Evolutionary conservation across 176 grass and related monocot species (phyloP).

Genomic region (Cymbopogon citratus): DNA sequence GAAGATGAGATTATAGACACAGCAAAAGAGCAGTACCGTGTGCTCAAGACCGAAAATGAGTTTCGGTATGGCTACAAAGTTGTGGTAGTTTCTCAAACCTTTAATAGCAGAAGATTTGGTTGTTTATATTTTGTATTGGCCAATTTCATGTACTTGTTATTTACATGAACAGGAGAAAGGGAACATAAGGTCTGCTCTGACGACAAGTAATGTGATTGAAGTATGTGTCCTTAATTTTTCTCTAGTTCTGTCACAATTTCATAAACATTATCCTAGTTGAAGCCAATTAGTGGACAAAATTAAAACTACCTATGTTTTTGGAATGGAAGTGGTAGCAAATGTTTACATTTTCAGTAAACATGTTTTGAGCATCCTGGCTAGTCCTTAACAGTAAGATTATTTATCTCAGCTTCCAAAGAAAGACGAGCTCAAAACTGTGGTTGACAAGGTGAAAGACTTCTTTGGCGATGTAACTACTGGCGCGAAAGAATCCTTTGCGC

Average conservation of each 20-base stretch:
- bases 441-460: conserved; percentile 93
- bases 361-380: not conserved
- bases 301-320: not conserved
- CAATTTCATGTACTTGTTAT: not conserved
- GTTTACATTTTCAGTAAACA: not conserved
- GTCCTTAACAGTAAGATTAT: conserved; percentile 10
- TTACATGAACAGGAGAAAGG: conserved; percentile 67
- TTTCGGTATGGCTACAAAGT: conserved; percentile 95
- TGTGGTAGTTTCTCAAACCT: conserved; percentile 50
- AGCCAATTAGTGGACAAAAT: not conserved
- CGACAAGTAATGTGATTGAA: conserved; percentile 66
- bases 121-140: not conserved
- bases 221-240: conserved; percentile 35
- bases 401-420: conserved; percentile 72
- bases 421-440: conserved; percentile 85
- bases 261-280: not conserved
- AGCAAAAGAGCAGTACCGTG: conserved; percentile 61
- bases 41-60: conserved; percentile 56
- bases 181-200: conserved; percentile 69
- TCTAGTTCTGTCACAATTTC: not conserved
- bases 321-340: not conserved
- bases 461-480: conserved; percentile 60
- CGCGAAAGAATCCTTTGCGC: conserved; percentile 90
- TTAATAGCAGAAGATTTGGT: not conserved
- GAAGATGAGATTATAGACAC: conserved; percentile 75